Evolutionary conservation across 352 stramenopile species (phyloP).

Genomic region (Pythium plurisporium): DNA sequence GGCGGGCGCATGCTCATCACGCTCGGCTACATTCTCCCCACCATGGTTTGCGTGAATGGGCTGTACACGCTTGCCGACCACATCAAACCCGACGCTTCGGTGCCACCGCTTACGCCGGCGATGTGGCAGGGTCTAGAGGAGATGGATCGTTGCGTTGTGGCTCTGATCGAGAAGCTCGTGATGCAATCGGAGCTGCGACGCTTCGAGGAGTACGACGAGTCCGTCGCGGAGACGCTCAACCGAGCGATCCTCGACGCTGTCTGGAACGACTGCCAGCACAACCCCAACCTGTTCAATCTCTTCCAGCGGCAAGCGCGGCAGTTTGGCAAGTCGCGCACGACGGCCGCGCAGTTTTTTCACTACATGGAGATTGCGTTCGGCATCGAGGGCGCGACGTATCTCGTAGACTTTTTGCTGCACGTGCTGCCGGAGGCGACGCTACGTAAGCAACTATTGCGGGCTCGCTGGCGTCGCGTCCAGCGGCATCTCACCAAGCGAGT

Average conservation of each 20-base stretch:
- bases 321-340: slow-evolving; percentile 60
- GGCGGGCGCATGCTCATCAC: slow-evolving; percentile 51
- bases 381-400: slow-evolving; percentile 59
- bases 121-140: slow-evolving; percentile 77
- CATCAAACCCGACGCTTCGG: background rate
- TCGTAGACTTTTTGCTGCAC: slow-evolving; percentile 80
- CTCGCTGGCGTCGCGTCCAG: slow-evolving; percentile 67
- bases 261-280: slow-evolving; percentile 83
- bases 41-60: slow-evolving; percentile 58
- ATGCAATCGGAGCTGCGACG: slow-evolving; percentile 29
- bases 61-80: slow-evolving; percentile 57
- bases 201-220: slow-evolving; percentile 51
- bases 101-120: slow-evolving; percentile 16
- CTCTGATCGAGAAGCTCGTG: slow-evolving; percentile 45
- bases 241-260: slow-evolving; percentile 72
- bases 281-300: slow-evolving; percentile 76
- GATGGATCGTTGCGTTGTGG: slow-evolving; percentile 65
- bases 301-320: slow-evolving; percentile 77
- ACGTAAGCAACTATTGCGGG: slow-evolving; percentile 53
- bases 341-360: slow-evolving; percentile 61
- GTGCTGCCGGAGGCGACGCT: slow-evolving; percentile 66
- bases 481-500: slow-evolving; percentile 57
- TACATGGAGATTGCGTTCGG: slow-evolving; percentile 83
- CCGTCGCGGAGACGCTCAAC: slow-evolving; percentile 65
- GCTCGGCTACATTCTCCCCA: slow-evolving; percentile 73